A percentile compares a stretch with the other conserved stretches of the same genome.
Conservation (phyloP, 208 protist genomes). For the Leishmania lainsoni region DNA sequence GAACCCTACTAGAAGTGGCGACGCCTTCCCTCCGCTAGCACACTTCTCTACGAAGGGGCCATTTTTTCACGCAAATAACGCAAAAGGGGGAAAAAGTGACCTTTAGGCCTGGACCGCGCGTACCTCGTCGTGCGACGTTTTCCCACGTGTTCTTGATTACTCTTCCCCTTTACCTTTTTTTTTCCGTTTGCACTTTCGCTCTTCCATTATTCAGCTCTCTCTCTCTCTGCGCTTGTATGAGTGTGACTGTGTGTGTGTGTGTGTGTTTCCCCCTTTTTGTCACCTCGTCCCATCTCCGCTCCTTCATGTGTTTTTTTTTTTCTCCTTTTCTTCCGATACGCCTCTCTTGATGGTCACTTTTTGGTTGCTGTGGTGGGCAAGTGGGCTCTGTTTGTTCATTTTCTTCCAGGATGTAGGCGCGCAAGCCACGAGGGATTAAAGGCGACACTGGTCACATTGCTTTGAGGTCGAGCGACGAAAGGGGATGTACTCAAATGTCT, state of each 20-base stretch:
- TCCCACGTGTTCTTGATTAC: not conserved
- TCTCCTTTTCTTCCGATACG: not conserved
- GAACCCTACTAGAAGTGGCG: not conserved
- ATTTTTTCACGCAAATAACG: not conserved
- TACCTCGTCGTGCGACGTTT: not conserved
- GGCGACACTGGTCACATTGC: not conserved
- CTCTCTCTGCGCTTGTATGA: not conserved
- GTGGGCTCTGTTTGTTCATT: not conserved
- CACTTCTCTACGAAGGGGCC: not conserved
- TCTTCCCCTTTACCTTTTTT: slow-evolving; percentile 1
- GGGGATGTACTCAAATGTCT: not conserved
- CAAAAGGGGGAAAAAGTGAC: not conserved
- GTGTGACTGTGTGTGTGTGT: slow-evolving; percentile 1
- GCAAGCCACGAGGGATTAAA: not conserved
- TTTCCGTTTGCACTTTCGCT: slow-evolving; percentile 3
- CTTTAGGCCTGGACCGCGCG: not conserved
- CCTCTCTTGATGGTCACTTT: not conserved
- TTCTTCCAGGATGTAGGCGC: not conserved
- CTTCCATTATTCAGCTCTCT: not conserved
- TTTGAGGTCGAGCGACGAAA: not conserved
- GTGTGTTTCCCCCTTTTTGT: not conserved
- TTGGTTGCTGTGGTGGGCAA: not conserved
- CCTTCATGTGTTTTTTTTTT: not conserved
- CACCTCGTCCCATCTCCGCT: not conserved
- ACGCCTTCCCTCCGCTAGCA: not conserved